Evolutionary conservation across 2,329 filamentous ascomycete species (phyloP), one percentile per base, ranked within the genome.

Genomic region (Proliferodiscus dingleyae): DNA sequence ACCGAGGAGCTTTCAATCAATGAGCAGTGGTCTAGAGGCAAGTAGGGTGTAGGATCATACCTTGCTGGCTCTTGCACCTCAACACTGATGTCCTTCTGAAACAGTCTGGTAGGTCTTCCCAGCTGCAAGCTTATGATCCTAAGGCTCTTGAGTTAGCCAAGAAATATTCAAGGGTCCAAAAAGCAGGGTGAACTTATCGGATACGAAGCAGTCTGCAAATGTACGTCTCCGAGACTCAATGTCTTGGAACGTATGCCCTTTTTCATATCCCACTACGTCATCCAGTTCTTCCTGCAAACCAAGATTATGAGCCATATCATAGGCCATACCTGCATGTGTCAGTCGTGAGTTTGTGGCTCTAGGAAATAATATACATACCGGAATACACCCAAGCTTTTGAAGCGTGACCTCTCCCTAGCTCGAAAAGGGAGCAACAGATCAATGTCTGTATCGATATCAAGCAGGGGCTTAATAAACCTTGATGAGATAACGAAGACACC

Each of bases 271-370:
- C 8, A 37, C 5, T 10, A 13, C 18, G 15, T 9, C 34, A 11
- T 19, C 22, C 10, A 18, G 18, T 9, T 38, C 23, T 40, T 30
- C 22, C 24, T 33, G 19, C 29, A 36, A 22, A 19, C 18, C 34
- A 7, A 55, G 39, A 36, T 53, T 47, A 28, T 56, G 45, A 26
- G 46, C 46, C 52, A 56, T 56, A 18, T 52, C 34, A 16, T 53
- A 51, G 2, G 53, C 53, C 22, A 56, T 49, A 15, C 53, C 53
- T 56, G 26, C 18, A n/a, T n/a, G n/a, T n/a, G n/a, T n/a, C n/a
- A n/a, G n/a, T n/a, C n/a, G n/a, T n/a, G n/a, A n/a, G n/a, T n/a
- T n/a, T n/a, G n/a, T n/a, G n/a, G n/a, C n/a, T n/a, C n/a, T n/a
- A n/a, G n/a, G n/a, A n/a, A n/a, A n/a, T n/a, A n/a, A n/a, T n/a